Evolutionary conservation across 2,329 filamentous ascomycete species (phyloP).

Genomic region (Talaromyces sp.): DNA sequence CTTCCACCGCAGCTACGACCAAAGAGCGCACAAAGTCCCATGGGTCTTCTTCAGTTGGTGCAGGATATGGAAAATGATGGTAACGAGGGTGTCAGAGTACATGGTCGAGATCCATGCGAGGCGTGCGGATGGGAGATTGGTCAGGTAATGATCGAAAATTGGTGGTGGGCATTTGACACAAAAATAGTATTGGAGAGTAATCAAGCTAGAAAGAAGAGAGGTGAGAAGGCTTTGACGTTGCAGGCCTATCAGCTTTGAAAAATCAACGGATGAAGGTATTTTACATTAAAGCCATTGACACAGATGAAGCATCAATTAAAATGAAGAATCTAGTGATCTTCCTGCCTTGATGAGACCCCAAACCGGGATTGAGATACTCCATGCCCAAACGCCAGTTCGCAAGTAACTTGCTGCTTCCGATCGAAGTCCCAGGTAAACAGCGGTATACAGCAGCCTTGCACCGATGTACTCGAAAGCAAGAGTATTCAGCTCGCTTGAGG

Average conservation of each 20-base stretch:
- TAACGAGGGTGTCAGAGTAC: conserved; percentile 52
- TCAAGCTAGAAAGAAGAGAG: conserved; percentile 39
- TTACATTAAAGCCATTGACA: too few species aligned
- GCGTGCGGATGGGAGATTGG: conserved; percentile 56
- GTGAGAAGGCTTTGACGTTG: conserved; percentile 40
- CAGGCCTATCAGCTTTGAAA: not conserved
- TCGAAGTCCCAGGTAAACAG: conserved; percentile 31
- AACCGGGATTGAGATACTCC: conserved; percentile 33
- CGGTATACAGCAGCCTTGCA: conserved; percentile 32
- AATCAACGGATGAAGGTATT: too few species aligned
- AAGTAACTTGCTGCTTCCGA: conserved; percentile 33
- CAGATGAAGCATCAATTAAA: not conserved
- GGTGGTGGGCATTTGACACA: conserved; percentile 60
- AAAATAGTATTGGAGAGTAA: conserved; percentile 55
- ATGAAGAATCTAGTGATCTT: conserved; percentile 17
- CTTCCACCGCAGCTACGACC: conserved; percentile 51
- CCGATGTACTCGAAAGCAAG: conserved; percentile 33
- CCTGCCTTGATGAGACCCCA: conserved; percentile 32
- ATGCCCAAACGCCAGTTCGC: conserved; percentile 32
- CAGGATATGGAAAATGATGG: conserved; percentile 57
- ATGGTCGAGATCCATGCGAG: conserved; percentile 50
- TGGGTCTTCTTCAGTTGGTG: conserved; percentile 52
- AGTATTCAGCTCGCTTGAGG: conserved; percentile 30
- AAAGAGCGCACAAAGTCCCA: conserved; percentile 43
- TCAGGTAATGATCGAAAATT: conserved; percentile 56